phyloP scores from a whole-genome alignment of 192 early-diverging fungal genomes.

The Gryganskiella cystojenkinii region DNA sequence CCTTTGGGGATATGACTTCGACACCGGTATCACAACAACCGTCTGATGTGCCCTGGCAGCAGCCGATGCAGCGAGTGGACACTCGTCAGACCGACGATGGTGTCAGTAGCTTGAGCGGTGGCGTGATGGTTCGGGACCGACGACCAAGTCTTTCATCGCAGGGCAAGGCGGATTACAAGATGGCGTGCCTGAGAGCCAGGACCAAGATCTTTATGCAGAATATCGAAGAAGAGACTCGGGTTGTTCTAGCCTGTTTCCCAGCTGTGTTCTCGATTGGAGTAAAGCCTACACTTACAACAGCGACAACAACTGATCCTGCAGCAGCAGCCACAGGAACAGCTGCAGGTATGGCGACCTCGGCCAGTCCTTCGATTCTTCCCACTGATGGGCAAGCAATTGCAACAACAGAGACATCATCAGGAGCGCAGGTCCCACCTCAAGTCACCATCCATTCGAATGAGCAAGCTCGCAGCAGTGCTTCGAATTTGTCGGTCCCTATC shows the following conservation, averaged over 20 bases:
- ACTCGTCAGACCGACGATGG: constrained; percentile 17
- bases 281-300: not conserved
- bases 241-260: constrained; percentile 35
- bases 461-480: constrained; percentile 6
- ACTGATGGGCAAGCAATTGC: not conserved
- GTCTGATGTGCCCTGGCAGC: not conserved
- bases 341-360: not conserved
- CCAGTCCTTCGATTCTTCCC: not conserved
- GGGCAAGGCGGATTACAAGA: constrained; percentile 13
- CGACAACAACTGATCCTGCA: not conserved
- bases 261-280: constrained; percentile 27
- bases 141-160: constrained; percentile 5
- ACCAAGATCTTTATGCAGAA: constrained; percentile 38
- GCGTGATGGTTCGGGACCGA: not conserved
- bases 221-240: constrained; percentile 37
- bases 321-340: not conserved
- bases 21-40: not conserved
- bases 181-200: constrained; percentile 30
- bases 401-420: not conserved
- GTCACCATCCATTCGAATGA: constrained; percentile 9
- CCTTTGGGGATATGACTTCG: not conserved
- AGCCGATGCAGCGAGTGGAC: constrained; percentile 13
- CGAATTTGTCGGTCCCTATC: constrained; percentile 7
- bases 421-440: not conserved
- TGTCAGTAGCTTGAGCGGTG: constrained; percentile 1